Conservation (phyloP, 306 rosid genomes). For the Acacia crassicarpa region DNA sequence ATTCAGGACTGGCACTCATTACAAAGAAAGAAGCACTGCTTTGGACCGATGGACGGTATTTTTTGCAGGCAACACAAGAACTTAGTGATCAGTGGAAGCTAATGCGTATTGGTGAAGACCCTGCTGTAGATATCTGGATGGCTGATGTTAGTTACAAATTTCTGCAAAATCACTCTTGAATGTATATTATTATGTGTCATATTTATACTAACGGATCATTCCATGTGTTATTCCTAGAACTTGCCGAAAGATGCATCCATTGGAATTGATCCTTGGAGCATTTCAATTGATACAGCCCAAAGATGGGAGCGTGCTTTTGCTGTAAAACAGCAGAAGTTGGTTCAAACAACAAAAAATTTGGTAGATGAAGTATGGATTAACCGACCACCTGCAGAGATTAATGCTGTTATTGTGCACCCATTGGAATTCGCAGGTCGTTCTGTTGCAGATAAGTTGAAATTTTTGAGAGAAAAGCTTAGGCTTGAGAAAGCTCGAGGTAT, state of each 20-base stretch:
- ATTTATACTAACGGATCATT: slow-evolving; percentile 29
- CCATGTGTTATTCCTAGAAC: slow-evolving; percentile 46
- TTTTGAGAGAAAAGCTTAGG: slow-evolving; percentile 65
- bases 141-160: slow-evolving; percentile 68
- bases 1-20: slow-evolving; percentile 85
- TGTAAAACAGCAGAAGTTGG: slow-evolving; percentile 75
- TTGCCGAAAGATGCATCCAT: slow-evolving; percentile 63
- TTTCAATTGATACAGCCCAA: slow-evolving; percentile 80
- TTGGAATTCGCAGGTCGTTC: slow-evolving; percentile 79
- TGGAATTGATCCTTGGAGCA: slow-evolving; percentile 97
- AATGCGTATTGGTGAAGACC: slow-evolving; percentile 98
- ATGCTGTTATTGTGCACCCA: slow-evolving; percentile 67
- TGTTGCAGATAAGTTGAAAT: slow-evolving; percentile 72
- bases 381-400: slow-evolving; percentile 61
- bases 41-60: slow-evolving; percentile 98
- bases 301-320: slow-evolving; percentile 78
- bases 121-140: slow-evolving; percentile 87
- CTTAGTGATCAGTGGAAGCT: slow-evolving; percentile 88
- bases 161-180: slow-evolving; percentile 6
- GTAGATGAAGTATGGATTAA: slow-evolving; percentile 91
- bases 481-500: slow-evolving; percentile 66
- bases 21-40: slow-evolving; percentile 73
- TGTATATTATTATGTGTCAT: slow-evolving; percentile 1
- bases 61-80: slow-evolving; percentile 86
- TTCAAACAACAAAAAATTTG: slow-evolving; percentile 76